Percentiles rank a stretch among this genome's conserved stretches.
phyloP scores from a whole-genome alignment of 2,329 filamentous ascomycete genomes.

The Neodidymelliopsis sp. region DNA sequence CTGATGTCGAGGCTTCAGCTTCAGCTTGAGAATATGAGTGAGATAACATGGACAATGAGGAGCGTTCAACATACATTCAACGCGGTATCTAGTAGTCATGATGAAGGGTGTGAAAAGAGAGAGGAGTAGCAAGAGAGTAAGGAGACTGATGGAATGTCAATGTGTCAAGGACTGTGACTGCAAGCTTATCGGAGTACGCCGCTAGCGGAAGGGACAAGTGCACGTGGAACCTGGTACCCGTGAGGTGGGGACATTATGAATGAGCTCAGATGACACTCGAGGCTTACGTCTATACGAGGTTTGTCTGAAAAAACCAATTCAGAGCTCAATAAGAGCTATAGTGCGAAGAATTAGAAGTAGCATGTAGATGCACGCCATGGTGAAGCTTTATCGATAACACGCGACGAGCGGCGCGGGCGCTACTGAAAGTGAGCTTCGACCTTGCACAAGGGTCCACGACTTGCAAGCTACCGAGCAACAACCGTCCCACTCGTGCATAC shows the following conservation, averaged over 20 bases:
- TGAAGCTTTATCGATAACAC: slow-evolving; percentile 36
- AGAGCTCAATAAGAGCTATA: neutral
- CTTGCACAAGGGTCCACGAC: slow-evolving; percentile 27
- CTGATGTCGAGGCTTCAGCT: slow-evolving; percentile 1
- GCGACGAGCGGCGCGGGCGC: slow-evolving; percentile 15
- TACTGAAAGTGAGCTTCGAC: slow-evolving; percentile 25
- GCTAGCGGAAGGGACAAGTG: slow-evolving; percentile 23
- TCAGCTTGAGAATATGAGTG: slow-evolving; percentile 9
- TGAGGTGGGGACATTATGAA: slow-evolving; percentile 4
- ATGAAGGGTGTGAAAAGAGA: slow-evolving; percentile 15
- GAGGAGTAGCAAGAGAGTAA: slow-evolving; percentile 8
- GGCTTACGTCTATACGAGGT: neutral
- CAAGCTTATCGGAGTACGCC: slow-evolving; percentile 37
- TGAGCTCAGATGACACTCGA: neutral
- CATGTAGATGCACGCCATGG: neutral
- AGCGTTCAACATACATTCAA: slow-evolving; percentile 46
- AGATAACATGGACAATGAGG: slow-evolving; percentile 2
- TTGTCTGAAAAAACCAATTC: neutral
- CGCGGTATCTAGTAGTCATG: slow-evolving; percentile 53
- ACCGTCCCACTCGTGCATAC: slow-evolving; percentile 1
- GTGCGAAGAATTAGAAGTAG: neutral
- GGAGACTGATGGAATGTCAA: slow-evolving; percentile 24
- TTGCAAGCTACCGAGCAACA: slow-evolving; percentile 1
- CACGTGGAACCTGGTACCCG: slow-evolving; percentile 25
- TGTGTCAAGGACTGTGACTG: slow-evolving; percentile 26